Conservation (phyloP, 192 early-diverging fungal genomes). For the Backusella liffmaniae region DNA sequence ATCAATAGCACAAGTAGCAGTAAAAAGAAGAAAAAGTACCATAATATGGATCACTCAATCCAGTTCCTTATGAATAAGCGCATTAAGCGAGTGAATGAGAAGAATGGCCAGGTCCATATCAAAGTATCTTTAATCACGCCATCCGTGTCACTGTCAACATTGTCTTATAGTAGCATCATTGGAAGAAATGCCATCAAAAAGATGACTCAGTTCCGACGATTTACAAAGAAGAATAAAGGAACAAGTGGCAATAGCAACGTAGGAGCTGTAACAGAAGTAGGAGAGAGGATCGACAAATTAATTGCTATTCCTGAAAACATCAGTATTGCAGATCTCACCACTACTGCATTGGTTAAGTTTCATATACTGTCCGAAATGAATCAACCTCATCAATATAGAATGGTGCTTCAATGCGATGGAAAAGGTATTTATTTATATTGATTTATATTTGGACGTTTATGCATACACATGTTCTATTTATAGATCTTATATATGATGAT, state of each 20-base stretch:
- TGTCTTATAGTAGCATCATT: not conserved
- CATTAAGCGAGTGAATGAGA: constrained; percentile 33
- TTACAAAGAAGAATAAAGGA: constrained; percentile 15
- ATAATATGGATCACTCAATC: constrained; percentile 11
- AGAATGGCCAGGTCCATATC: constrained; percentile 17
- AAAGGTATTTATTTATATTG: not conserved
- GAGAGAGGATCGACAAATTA: constrained; percentile 33
- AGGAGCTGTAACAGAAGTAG: not conserved
- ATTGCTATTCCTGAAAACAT: constrained; percentile 37
- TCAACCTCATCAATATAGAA: constrained; percentile 32
- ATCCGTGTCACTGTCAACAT: not conserved
- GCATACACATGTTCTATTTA: not conserved
- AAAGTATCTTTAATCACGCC: constrained; percentile 16
- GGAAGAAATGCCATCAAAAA: constrained; percentile 10
- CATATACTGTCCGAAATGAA: constrained; percentile 40
- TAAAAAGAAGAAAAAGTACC: not conserved
- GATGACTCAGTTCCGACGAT: constrained; percentile 10
- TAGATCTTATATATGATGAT: too few species aligned
- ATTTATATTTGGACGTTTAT: not conserved
- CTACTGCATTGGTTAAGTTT: constrained; percentile 42
- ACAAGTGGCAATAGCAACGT: not conserved
- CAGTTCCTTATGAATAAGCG: constrained; percentile 49
- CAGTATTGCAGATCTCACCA: constrained; percentile 42
- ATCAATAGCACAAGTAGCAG: not conserved
- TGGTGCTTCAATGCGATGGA: not conserved